These are phyloP conservation scores for Mycena indigotica DNA, from an alignment of 768 basidiomycete species.

Conservation along the genomic window DNA sequence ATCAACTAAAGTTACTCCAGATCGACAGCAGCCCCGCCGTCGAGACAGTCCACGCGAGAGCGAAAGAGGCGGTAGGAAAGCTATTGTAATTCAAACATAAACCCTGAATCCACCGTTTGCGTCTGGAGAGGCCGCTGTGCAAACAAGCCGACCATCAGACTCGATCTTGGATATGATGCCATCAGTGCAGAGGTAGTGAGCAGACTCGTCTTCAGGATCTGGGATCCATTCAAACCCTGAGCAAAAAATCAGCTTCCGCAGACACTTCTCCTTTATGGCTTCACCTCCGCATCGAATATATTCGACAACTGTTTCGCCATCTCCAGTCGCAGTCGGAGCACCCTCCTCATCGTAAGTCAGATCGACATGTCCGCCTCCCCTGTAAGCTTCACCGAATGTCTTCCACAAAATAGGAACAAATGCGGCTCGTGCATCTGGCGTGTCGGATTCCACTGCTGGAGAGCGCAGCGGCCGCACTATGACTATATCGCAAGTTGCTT, in stretches of 20 bases:
- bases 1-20: slow-evolving; percentile 35
- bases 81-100: slow-evolving; percentile 43
- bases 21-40: slow-evolving; percentile 62
- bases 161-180: slow-evolving; percentile 71
- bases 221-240: slow-evolving; percentile 30
- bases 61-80: slow-evolving; percentile 55
- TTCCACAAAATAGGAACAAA: slow-evolving; percentile 59
- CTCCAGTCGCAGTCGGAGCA: slow-evolving; percentile 40
- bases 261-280: too few species aligned
- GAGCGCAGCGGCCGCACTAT: slow-evolving; percentile 73
- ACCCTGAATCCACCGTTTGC: slow-evolving; percentile 46
- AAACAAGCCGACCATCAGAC: slow-evolving; percentile 58
- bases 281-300: slow-evolving; percentile 74
- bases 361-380: slow-evolving; percentile 70
- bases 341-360: slow-evolving; percentile 56
- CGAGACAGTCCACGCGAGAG: slow-evolving; percentile 38
- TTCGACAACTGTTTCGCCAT: slow-evolving; percentile 67
- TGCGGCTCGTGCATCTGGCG: slow-evolving; percentile 40
- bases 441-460: slow-evolving; percentile 46
- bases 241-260: too few species aligned
- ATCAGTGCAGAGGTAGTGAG: slow-evolving; percentile 80
- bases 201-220: slow-evolving; percentile 59
- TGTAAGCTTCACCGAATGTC: slow-evolving; percentile 71
- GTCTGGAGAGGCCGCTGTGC: slow-evolving; percentile 41
- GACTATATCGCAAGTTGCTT: slow-evolving; percentile 68